These are phyloP conservation scores for Pseudonitzschia pungens DNA, from an alignment of 108 stramenopile species.

Conservation along the genomic window DNA sequence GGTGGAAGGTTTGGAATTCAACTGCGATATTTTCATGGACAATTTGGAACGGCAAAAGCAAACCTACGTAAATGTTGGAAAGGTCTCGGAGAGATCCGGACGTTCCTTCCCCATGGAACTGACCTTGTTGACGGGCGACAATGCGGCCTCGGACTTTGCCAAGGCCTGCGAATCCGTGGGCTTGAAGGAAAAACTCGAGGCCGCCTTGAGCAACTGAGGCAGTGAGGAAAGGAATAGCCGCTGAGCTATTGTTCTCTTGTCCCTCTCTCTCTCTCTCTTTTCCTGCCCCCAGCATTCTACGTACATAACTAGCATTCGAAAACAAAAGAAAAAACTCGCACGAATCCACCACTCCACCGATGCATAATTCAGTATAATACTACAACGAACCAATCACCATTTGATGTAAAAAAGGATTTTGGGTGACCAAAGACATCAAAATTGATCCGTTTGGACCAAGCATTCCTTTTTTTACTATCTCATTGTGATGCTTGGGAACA, in stretches of 20 bases:
- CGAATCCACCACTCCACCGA: no score
- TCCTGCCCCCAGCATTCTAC: no score
- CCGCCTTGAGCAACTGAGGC: conserved; percentile 20
- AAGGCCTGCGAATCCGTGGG: conserved; percentile 40
- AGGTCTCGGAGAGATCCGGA: conserved; percentile 39
- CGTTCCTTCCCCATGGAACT: conserved; percentile 46
- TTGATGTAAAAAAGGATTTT: no score
- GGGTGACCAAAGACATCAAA: background rate
- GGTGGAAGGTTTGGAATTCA: conserved; percentile 59
- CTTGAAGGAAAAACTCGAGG: conserved; percentile 34
- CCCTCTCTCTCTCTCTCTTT: no score
- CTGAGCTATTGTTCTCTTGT: no score
- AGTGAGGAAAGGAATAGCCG: background rate
- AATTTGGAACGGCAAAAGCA: conserved; percentile 49
- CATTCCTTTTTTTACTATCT: background rate
- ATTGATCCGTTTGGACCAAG: background rate
- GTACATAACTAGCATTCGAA: no score
- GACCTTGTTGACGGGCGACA: conserved; percentile 26
- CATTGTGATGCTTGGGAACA: background rate
- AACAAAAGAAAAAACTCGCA: background rate
- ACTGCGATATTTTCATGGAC: conserved; percentile 52
- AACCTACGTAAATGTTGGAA: conserved; percentile 36
- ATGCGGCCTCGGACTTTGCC: conserved; percentile 30
- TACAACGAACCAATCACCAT: background rate
- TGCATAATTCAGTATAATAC: no score